Evolutionary conservation across 768 basidiomycete genomes (phyloP).

Genomic region (Trametes cinnabarina): DNA sequence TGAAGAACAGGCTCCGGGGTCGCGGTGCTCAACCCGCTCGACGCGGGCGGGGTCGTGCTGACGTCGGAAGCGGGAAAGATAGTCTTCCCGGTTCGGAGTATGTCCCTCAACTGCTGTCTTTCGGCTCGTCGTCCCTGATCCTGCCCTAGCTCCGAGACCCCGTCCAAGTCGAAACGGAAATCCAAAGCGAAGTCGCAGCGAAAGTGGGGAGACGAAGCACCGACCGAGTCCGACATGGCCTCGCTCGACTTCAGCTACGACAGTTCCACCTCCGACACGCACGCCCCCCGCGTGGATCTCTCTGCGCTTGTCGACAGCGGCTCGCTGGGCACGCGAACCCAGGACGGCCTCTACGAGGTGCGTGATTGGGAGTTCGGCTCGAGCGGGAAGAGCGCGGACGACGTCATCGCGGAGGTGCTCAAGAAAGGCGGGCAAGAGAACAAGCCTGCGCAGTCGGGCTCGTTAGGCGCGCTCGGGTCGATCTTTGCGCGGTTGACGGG

Average conservation of each 20-base stretch:
- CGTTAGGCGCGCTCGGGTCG: slow-evolving; percentile 66
- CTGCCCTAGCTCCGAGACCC: slow-evolving; percentile 54
- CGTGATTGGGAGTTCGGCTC: slow-evolving; percentile 79
- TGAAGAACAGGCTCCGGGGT: slow-evolving; percentile 82
- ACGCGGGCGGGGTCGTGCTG: slow-evolving; percentile 45
- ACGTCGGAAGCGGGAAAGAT: slow-evolving; percentile 56
- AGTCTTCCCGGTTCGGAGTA: slow-evolving; percentile 71
- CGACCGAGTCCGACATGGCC: slow-evolving; percentile 87
- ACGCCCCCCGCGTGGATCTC: slow-evolving; percentile 42
- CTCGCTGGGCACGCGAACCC: slow-evolving; percentile 74
- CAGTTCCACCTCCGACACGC: slow-evolving; percentile 40
- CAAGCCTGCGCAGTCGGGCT: slow-evolving; percentile 29
- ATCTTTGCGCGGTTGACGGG: slow-evolving; percentile 86
- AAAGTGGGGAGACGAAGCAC: slow-evolving; percentile 87
- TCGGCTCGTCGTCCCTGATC: background rate
- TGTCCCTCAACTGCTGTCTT: slow-evolving; percentile 26
- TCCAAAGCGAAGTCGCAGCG: slow-evolving; percentile 68
- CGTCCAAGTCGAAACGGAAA: slow-evolving; percentile 42
- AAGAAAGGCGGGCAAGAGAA: slow-evolving; percentile 34
- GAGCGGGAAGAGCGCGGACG: slow-evolving; percentile 39
- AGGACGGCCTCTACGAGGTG: slow-evolving; percentile 71
- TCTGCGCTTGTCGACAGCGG: slow-evolving; percentile 63
- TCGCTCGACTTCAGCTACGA: slow-evolving; percentile 84
- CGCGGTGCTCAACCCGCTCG: slow-evolving; percentile 62
- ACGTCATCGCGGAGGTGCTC: slow-evolving; percentile 61